phyloP scores from a whole-genome alignment of 345 rosid genomes.

The Bruguiera parviflora region DNA sequence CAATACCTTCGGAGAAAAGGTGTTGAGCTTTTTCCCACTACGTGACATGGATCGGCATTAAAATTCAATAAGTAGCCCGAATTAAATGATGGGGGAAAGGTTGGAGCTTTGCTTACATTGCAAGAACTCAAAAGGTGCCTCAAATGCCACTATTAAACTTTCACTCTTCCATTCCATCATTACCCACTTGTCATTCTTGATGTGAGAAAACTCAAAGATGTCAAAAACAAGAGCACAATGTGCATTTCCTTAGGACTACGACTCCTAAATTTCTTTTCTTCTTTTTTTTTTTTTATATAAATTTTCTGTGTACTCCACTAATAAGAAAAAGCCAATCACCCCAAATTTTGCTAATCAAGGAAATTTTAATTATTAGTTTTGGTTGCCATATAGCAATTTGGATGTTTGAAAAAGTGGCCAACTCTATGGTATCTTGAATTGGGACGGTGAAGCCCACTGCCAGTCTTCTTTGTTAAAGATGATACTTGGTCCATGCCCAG shows the following conservation, averaged over 20 bases:
- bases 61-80: neutral
- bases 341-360: too few relatives aligned
- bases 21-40: conserved; percentile 16
- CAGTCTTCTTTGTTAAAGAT: neutral
- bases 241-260: neutral
- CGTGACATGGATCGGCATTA: conserved; percentile 8
- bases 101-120: conserved; percentile 16
- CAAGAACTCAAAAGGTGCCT: neutral
- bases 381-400: too few relatives aligned
- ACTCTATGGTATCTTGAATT: too few relatives aligned
- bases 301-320: too few relatives aligned
- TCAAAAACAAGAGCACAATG: neutral
- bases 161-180: neutral
- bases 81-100: neutral
- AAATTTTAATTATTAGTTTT: too few relatives aligned
- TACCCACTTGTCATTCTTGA: conserved; percentile 3
- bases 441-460: too few relatives aligned
- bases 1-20: conserved; percentile 7
- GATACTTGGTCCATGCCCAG: conserved; percentile 9
- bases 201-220: neutral
- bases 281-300: too few relatives aligned
- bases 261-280: neutral
- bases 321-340: too few relatives aligned
- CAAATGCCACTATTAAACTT: neutral
- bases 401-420: too few relatives aligned